Percentiles rank a stretch among this genome's conserved stretches.
Conservation (phyloP, 1,139 yeast species). For the Candida tetrigidarum region DNA sequence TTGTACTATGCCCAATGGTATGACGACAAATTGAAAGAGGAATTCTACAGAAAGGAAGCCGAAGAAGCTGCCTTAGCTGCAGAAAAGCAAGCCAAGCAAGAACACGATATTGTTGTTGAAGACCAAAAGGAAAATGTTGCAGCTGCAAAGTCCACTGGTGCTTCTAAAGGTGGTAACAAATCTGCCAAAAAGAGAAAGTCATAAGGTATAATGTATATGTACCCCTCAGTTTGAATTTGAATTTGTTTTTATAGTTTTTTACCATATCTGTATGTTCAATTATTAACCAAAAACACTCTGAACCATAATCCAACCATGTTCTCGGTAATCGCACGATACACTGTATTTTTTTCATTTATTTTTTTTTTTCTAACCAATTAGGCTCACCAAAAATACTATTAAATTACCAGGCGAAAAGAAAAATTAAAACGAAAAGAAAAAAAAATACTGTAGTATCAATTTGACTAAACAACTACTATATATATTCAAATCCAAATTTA, state of each 20-base stretch:
- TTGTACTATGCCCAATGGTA: constrained; percentile 88
- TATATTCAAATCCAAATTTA: constrained; percentile 3
- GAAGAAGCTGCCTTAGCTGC: constrained; percentile 26
- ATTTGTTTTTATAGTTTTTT: background rate
- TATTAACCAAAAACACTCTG: no score
- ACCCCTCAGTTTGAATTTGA: background rate
- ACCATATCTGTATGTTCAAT: background rate
- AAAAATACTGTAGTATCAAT: constrained; percentile 1
- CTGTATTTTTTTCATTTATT: background rate
- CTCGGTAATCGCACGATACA: constrained; percentile 4
- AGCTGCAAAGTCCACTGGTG: constrained; percentile 19
- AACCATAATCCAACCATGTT: background rate
- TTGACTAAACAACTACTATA: constrained; percentile 6
- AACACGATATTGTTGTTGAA: constrained; percentile 20
- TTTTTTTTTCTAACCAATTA: constrained; percentile 15
- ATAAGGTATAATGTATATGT: no score
- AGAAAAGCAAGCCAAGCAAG: constrained; percentile 24
- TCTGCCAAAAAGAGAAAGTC: constrained; percentile 22
- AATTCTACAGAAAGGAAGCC: constrained; percentile 52
- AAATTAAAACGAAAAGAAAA: background rate
- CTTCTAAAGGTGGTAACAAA: constrained; percentile 21
- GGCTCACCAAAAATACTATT: constrained; percentile 14
- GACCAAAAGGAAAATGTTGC: constrained; percentile 15
- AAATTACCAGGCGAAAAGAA: constrained; percentile 10
- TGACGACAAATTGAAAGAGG: constrained; percentile 57